These are phyloP conservation scores for Phytophthora cactorum DNA, from an alignment of 352 stramenopile genomes.

Conservation along the genomic window DNA sequence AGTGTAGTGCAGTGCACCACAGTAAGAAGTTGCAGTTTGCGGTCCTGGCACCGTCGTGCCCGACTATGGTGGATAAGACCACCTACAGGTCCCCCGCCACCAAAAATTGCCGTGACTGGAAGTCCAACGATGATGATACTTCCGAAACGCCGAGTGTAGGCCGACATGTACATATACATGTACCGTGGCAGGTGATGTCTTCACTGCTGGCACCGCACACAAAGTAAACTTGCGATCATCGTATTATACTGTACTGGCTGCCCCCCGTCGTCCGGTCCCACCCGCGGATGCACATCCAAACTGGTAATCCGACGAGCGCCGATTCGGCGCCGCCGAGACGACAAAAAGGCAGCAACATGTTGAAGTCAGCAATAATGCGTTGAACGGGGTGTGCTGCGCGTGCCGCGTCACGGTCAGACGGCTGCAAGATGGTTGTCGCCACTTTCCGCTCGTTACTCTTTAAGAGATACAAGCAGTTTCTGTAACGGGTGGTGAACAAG, in stretches of 20 bases:
- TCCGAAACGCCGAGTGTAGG: no score
- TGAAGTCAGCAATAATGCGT: constrained; percentile 10
- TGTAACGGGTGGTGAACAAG: constrained; percentile 14
- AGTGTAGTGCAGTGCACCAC: not conserved
- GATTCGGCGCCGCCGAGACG: not conserved
- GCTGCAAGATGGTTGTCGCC: not conserved
- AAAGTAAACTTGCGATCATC: not conserved
- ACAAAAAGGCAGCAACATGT: constrained; percentile 14
- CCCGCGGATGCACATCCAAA: constrained; percentile 20
- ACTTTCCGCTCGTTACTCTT: no score
- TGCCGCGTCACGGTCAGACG: constrained; percentile 22
- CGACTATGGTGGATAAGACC: constrained; percentile 14
- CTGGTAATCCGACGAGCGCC: constrained; percentile 11
- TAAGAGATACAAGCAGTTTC: not conserved
- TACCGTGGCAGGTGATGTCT: constrained; percentile 3
- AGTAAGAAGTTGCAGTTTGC: not conserved
- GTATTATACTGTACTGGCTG: constrained; percentile 14
- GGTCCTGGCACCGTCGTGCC: not conserved
- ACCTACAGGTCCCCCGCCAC: constrained; percentile 9
- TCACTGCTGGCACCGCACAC: constrained; percentile 14
- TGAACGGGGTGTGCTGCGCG: constrained; percentile 7
- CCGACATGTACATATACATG: not conserved
- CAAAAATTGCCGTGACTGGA: not conserved
- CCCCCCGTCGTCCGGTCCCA: constrained; percentile 15
- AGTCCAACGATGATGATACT: no score